Conservation (phyloP, 768 basidiomycete genomes). For the Lactarius quietus region DNA sequence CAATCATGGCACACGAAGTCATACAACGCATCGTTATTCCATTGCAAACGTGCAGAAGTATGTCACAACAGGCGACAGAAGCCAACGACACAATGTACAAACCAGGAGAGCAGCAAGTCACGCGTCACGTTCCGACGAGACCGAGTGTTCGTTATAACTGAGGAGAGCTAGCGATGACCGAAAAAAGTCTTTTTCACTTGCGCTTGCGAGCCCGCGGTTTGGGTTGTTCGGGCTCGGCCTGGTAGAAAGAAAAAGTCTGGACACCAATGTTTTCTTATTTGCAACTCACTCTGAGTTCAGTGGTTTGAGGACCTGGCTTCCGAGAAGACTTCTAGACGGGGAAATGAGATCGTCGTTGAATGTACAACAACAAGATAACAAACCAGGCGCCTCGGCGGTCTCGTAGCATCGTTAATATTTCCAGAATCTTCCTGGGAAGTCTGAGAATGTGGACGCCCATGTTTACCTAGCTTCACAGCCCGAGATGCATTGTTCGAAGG, state of each 20-base stretch:
- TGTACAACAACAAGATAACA: conserved; percentile 1
- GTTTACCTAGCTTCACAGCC: conserved; percentile 6
- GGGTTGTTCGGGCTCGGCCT: conserved; percentile 18
- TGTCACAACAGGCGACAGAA: neutral
- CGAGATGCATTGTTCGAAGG: neutral
- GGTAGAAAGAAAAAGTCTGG: neutral
- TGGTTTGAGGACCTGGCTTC: conserved; percentile 5
- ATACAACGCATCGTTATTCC: neutral
- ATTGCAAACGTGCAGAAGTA: neutral
- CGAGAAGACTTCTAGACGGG: conserved; percentile 12
- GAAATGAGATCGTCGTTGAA: neutral
- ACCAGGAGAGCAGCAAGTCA: conserved; percentile 6
- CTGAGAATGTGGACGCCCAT: conserved; percentile 29
- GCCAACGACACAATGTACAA: neutral
- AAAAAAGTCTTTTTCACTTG: conserved; percentile 4
- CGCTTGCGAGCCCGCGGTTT: conserved; percentile 22
- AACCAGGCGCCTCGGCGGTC: conserved; percentile 15
- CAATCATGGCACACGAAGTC: neutral
- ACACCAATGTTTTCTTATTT: neutral
- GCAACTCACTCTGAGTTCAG: conserved; percentile 17
- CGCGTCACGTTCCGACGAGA: neutral
- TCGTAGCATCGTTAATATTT: conserved; percentile 5
- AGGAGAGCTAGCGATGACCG: neutral
- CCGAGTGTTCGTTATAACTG: neutral
- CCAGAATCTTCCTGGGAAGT: conserved; percentile 33